Base-by-base conservation (phyloP, 805 yeast species). In the Metschnikowia kofuensis region DNA sequence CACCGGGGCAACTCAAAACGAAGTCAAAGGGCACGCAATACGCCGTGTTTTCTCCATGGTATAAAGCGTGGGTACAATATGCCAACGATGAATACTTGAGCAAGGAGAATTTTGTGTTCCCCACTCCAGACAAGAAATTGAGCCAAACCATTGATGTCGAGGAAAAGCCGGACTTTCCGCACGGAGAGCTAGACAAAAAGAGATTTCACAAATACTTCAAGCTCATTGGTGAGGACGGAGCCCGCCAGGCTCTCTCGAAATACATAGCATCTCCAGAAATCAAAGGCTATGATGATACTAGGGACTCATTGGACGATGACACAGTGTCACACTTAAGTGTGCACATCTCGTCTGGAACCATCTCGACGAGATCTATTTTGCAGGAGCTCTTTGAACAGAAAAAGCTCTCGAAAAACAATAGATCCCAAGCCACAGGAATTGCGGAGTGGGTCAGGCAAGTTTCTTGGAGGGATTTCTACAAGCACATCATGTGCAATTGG, bases 401-500 rank as follows among this genome's bases (percentile, higher is more conserved):
- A 47, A 48, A 65, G 56, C 51, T 60, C 32, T 54, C 59, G 34
- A 62, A 46, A 38, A 41, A 50, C 54, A 43, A 55, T 55, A 44
- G 61, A 41, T 55, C 58, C 36, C 69, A 68, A 16, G 66, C 68
- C 38, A 53, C 58, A 6, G 74, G 78, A 5, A 56, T 67, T 14
- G 67, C 69, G 21, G 73, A 72, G 39, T 80, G 77, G 66, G 66
- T 79, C 29, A 70, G 83, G 35, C 83, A 81, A 57, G 67, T 81
- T 9, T 80, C 84, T 0, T 81, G 83, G 79, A 69, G 84, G 55
- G 85, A 80, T 56, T 80, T 79, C 49, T 80, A 79, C 57, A 68
- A 74, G 41, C 82, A 80, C 52, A 68, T 77, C 7, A 52, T 78
- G 44, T 65, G 69, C 46, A 67, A 70, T 48, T 74, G 80, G 77